These are phyloP conservation scores for Beauveria sp. DNA, from an alignment of 2,329 filamentous ascomycete species.

Conservation along the genomic window DNA sequence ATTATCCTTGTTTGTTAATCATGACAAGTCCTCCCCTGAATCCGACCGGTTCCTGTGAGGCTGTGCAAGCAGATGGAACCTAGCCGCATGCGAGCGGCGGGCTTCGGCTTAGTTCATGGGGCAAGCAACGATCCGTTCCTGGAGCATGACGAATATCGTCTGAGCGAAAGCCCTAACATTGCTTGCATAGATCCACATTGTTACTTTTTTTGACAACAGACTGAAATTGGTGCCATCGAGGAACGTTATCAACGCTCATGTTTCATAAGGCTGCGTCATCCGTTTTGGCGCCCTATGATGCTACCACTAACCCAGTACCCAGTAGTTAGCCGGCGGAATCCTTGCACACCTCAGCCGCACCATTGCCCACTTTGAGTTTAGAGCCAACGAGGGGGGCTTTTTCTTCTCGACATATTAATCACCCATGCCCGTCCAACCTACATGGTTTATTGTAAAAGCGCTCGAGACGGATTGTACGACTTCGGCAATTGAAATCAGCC, in stretches of 20 bases:
- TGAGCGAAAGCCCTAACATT: slow-evolving; percentile 6
- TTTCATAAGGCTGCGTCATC: slow-evolving; percentile 11
- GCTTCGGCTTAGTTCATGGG: neutral
- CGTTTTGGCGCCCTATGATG: neutral
- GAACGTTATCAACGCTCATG: neutral
- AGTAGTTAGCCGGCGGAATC: neutral
- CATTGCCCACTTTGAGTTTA: neutral
- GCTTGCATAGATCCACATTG: slow-evolving; percentile 3
- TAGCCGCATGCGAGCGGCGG: neutral
- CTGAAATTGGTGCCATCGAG: slow-evolving; percentile 1
- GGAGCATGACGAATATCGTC: neutral
- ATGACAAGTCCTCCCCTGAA: neutral
- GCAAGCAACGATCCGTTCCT: neutral
- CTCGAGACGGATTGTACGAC: neutral
- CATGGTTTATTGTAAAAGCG: neutral
- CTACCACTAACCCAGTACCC: neutral
- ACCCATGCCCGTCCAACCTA: neutral
- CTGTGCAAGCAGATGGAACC: slow-evolving; percentile 1
- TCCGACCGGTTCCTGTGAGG: slow-evolving; percentile 4
- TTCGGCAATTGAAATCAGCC: neutral
- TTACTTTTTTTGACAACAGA: neutral
- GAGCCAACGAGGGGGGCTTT: neutral
- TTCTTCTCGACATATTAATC: neutral
- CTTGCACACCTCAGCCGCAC: slow-evolving; percentile 6
- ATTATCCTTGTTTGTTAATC: slow-evolving; percentile 1